phyloP scores from a whole-genome alignment of 768 basidiomycete genomes.

The Pulveroboletus ravenelii region DNA sequence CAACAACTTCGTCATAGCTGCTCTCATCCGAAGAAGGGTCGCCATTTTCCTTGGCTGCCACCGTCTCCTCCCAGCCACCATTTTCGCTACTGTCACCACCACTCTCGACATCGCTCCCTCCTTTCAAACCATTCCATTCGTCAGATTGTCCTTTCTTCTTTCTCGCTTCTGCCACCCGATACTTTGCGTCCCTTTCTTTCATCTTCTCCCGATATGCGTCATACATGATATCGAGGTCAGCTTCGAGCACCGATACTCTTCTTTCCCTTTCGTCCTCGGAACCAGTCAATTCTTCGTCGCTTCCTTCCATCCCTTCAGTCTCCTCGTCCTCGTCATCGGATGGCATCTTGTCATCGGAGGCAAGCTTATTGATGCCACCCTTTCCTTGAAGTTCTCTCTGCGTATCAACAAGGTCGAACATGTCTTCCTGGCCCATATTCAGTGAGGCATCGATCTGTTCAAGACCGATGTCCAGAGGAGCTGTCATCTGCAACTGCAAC shows the following conservation, averaged over 20 bases:
- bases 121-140: constrained; percentile 75
- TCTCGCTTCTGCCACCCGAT: constrained; percentile 74
- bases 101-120: constrained; percentile 36
- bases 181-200: constrained; percentile 83
- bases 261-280: constrained; percentile 67
- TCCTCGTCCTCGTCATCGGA: constrained; percentile 46
- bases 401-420: constrained; percentile 77
- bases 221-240: constrained; percentile 86
- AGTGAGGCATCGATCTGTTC: constrained; percentile 76
- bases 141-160: constrained; percentile 68
- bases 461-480: constrained; percentile 92
- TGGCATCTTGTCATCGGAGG: constrained; percentile 40
- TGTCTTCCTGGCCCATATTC: constrained; percentile 71
- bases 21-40: constrained; percentile 52
- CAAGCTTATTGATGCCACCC: constrained; percentile 36
- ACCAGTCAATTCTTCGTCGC: constrained; percentile 45
- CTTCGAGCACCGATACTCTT: constrained; percentile 64
- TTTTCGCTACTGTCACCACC: constrained; percentile 38
- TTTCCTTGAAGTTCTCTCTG: constrained; percentile 43
- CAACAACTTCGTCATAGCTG: constrained; percentile 33
- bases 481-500: constrained; percentile 96
- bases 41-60: constrained; percentile 47
- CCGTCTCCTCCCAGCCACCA: constrained; percentile 71
- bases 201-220: constrained; percentile 77
- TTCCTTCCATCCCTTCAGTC: constrained; percentile 22